Percentiles rank a stretch among this genome's conserved stretches.
Conservation (phyloP, 1,139 yeast species). For the Yamadazyma membranifaciens region DNA sequence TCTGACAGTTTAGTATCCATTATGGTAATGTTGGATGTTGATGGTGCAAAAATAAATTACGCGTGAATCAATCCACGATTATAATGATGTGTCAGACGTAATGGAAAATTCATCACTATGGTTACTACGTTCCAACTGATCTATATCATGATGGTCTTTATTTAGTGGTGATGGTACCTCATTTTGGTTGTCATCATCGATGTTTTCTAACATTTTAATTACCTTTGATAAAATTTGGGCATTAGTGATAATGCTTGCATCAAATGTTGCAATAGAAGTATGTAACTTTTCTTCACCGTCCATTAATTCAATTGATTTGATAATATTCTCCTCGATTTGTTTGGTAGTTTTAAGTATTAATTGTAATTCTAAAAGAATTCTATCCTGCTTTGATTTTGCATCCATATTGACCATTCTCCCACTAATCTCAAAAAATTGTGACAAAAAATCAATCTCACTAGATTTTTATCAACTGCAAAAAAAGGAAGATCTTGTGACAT, state of each 20-base stretch:
- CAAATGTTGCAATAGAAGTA: slow-evolving; percentile 7
- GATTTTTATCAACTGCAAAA: not conserved
- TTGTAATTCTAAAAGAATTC: slow-evolving; percentile 30
- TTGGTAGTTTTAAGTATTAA: slow-evolving; percentile 32
- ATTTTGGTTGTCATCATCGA: not conserved
- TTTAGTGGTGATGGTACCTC: not conserved
- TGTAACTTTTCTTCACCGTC: slow-evolving; percentile 10
- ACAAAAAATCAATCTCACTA: not conserved
- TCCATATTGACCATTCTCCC: slow-evolving; percentile 1
- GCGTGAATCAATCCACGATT: slow-evolving; percentile 2
- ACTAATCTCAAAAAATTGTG: not conserved
- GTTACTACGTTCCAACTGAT: not conserved
- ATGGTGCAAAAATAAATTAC: not conserved
- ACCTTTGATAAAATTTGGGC: slow-evolving; percentile 9
- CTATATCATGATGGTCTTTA: not conserved
- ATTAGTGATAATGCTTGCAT: slow-evolving; percentile 12
- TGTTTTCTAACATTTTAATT: slow-evolving; percentile 7
- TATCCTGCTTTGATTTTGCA: slow-evolving; percentile 18
- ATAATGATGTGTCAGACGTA: slow-evolving; percentile 1
- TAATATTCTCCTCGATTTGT: slow-evolving; percentile 28
- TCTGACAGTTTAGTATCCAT: slow-evolving; percentile 32
- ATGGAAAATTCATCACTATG: not conserved
- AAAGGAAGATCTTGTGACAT: not conserved
- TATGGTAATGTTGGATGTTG: not conserved
- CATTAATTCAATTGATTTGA: slow-evolving; percentile 23